Evolutionary conservation across 176 grass and related monocot species (phyloP), one percentile per base, ranked within the genome.

Genomic region (Aegilops tauschii): DNA sequence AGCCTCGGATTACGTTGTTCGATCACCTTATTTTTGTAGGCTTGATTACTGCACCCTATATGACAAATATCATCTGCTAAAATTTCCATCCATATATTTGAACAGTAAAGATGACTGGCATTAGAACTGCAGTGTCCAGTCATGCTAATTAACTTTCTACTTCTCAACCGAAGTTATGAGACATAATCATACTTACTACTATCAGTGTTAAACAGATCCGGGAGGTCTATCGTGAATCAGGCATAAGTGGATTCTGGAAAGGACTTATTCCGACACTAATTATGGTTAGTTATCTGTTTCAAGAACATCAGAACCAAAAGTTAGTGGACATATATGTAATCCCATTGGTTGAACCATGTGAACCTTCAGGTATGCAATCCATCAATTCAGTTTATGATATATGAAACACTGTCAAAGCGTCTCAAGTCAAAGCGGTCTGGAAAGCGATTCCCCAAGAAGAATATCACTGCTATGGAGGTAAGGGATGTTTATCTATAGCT

Each of bases 301-400:
- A 39, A 42, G 58, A 86, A 74, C 62, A 68, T 74, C 47, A 79
- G 17, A 80, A 65, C 40, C 40, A 58, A 71, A 63, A 30, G 45
- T 58, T 52, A 66, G 58, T 39, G 21, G 52, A 73, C 78, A 83
- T 79, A 20, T 79, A 61, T 69, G 29, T 25, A 88, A 85, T 10
- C 62, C 23, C 27, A 80, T 21, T 44, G 30, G 39, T 69, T 87
- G 52, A 94, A 86, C 47, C 77, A 32, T 88, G 70, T 84, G 75
- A 59, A 73, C 77, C 88, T 25, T 52, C 81, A 98, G 94, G 97
- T 98, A 77, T 98, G 97, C 54, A 98, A 96, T 86, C 97, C 97
- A 79, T 98, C 97, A 63, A 98, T 98, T 87, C 97, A 98, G 84
- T 98, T 98, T 89, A 98, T 94, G 97, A 96, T 98, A 78, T 98